phyloP scores from a whole-genome alignment of 352 stramenopile species.

The Phytopythium litorale region DNA sequence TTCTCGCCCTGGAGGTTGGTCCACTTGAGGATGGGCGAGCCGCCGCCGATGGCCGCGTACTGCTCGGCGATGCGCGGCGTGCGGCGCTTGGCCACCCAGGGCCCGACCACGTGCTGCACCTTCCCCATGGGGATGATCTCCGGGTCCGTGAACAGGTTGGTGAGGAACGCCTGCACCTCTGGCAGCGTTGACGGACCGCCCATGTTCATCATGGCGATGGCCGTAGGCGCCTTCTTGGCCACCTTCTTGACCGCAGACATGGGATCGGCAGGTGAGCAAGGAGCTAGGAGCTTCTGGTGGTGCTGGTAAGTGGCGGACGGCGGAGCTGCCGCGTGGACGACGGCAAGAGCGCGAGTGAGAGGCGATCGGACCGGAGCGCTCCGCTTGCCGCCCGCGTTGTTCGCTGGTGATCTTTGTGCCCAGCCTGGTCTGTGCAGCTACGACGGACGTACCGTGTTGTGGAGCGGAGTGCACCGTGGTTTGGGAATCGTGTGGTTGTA shows the following conservation, averaged over 20 bases:
- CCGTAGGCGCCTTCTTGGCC: constrained; percentile 51
- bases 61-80: constrained; percentile 94
- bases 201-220: constrained; percentile 95
- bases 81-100: constrained; percentile 75
- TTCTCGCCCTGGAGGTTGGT: constrained; percentile 93
- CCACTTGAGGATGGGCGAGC: constrained; percentile 97
- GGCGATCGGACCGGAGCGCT: neutral
- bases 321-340: constrained; percentile 2
- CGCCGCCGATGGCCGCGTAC: constrained; percentile 96
- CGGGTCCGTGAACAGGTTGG: constrained; percentile 98
- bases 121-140: constrained; percentile 98
- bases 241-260: constrained; percentile 8
- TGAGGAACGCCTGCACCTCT: constrained; percentile 97
- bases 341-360: constrained; percentile 6
- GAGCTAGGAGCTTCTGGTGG: constrained; percentile 17
- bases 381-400: neutral
- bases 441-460: neutral
- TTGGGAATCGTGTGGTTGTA: neutral
- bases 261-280: neutral
- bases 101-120: constrained; percentile 82
- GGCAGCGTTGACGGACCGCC: constrained; percentile 93
- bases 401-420: constrained; percentile 10
- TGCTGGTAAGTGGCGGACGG: neutral
- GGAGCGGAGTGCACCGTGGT: neutral
- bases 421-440: neutral